A percentile compares a stretch with the other conserved stretches of the same genome.
Conservation (phyloP, 2,329 filamentous ascomycete genomes). For the Fusarium stilboides region DNA sequence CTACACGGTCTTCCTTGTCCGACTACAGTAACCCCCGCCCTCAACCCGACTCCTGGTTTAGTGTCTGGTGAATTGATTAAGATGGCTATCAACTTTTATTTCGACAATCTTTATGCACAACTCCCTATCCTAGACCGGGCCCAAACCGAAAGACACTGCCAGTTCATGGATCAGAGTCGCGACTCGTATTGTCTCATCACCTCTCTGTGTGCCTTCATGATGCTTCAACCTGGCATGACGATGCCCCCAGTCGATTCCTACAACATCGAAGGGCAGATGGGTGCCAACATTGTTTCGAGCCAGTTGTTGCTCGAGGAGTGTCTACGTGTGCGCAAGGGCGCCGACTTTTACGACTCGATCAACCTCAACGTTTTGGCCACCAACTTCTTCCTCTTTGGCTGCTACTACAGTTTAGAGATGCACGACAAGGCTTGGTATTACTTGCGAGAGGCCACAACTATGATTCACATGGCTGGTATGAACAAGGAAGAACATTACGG, state of each 20-base stretch:
- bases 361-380: constrained; percentile 74
- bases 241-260: constrained; percentile 71
- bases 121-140: constrained; percentile 74
- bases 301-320: constrained; percentile 78
- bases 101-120: constrained; percentile 75
- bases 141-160: constrained; percentile 70
- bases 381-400: constrained; percentile 85
- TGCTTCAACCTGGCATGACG: constrained; percentile 78
- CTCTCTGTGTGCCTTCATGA: constrained; percentile 76
- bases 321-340: constrained; percentile 74
- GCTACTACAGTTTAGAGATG: constrained; percentile 78
- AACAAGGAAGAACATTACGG: constrained; percentile 75
- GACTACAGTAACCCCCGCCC: constrained; percentile 59
- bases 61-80: constrained; percentile 75
- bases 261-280: constrained; percentile 70
- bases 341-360: constrained; percentile 71
- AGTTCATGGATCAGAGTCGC: constrained; percentile 73
- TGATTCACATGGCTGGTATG: constrained; percentile 74
- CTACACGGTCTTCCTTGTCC: constrained; percentile 69
- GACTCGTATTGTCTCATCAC: constrained; percentile 76
- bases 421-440: constrained; percentile 86
- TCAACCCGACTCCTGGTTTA: constrained; percentile 72
- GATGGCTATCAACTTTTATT: constrained; percentile 78
- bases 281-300: constrained; percentile 74
- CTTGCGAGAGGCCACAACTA: constrained; percentile 81